Evolutionary conservation across 768 basidiomycete species (phyloP), one percentile per base, ranked within the genome.

Genomic region (Galerina marginata): DNA sequence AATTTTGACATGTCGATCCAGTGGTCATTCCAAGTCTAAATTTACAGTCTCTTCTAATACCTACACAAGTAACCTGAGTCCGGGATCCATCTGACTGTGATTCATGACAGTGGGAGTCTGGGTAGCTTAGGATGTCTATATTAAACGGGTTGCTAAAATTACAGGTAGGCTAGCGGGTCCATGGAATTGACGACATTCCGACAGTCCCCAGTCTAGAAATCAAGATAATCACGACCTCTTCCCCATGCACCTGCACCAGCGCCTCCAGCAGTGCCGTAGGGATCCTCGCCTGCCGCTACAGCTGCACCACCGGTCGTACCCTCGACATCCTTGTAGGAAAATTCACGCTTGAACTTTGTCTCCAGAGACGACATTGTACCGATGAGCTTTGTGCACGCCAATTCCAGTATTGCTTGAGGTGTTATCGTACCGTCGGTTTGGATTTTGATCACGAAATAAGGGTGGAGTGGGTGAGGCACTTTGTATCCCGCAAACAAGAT

Each of bases 401-500:
- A 83, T 69, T 96, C 92, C 25, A 99, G 85, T 16, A 90, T 87
- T 20, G 83, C 86, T 65, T 93, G 85, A 1, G 96, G 95, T 15
- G 95, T 92, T 47, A 88, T 76, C 1, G 86, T 81, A 23, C 95
- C 93, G 74, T 98, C 95, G 2, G 96, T 98, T 77, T 98, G 97
- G 56, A 99, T 86, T 75, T 97, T 98, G 75, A 99, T 86, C 58
- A 93, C 81, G 77, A 99, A 96, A 73, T 95, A 85, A 7, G 96
- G 95, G 64, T 97, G 93, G 20, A 96, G 86, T 1, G 97, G 96
- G 69, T 98, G 97, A 0, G 96, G 96, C 40, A 95, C 94, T 79
- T 96, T 95, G 87, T 99, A 99, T 1, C 97, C 97, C 1, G 96
- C 96, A 72, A 99, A 99, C 61, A 95, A 88, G 65, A 98, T 88